Evolutionary conservation across 106 monocot species (phyloP).

Genomic region (Cymbidium sinense): DNA sequence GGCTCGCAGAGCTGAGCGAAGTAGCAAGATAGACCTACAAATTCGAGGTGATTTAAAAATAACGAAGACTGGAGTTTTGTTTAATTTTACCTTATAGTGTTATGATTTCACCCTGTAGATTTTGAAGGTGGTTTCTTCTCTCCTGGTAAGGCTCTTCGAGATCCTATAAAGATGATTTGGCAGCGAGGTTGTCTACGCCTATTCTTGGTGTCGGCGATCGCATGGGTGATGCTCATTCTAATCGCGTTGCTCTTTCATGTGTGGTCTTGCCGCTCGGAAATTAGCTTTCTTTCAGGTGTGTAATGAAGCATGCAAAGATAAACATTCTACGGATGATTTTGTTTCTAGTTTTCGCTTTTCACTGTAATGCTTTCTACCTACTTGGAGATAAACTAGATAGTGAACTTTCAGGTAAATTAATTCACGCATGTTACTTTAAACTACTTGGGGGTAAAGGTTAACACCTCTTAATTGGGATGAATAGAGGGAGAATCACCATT

Average conservation of each 20-base stretch:
- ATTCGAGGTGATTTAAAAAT: constrained; percentile 27
- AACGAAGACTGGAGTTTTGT: constrained; percentile 3
- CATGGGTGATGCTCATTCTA: constrained; percentile 74
- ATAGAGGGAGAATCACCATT: not conserved
- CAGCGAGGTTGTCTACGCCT: constrained; percentile 50
- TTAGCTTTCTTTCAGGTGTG: constrained; percentile 57
- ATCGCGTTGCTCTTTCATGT: constrained; percentile 48
- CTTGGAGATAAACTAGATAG: not conserved
- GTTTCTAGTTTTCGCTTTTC: not conserved
- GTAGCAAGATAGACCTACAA: constrained; percentile 5
- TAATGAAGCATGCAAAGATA: not conserved
- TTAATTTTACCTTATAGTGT: not conserved
- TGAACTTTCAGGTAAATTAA: not conserved
- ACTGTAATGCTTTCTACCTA: not conserved
- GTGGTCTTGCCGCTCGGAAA: constrained; percentile 69
- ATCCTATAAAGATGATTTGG: constrained; percentile 43
- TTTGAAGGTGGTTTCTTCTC: constrained; percentile 6
- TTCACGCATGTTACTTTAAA: not conserved
- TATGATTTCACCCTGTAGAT: constrained; percentile 7
- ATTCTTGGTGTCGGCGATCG: constrained; percentile 53
- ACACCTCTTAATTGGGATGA: not conserved
- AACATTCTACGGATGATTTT: not conserved
- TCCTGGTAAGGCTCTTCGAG: constrained; percentile 14
- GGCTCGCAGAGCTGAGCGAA: constrained; percentile 25
- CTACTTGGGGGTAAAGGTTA: not conserved